phyloP scores from a whole-genome alignment of 352 stramenopile genomes.

The Phytophthora foliorum region DNA sequence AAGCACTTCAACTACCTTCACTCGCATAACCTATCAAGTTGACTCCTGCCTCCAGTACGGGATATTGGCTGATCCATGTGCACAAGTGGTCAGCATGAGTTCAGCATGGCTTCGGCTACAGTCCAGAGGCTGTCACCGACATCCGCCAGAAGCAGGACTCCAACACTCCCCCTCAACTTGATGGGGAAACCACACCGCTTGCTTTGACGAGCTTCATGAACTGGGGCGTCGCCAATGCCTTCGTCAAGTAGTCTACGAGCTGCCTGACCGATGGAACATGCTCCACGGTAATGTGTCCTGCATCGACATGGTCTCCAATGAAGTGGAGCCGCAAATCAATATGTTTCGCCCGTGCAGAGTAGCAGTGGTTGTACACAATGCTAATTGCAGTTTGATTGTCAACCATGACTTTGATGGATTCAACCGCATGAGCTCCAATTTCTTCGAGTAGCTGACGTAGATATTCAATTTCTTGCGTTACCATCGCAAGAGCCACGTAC shows the following conservation, averaged over 20 bases:
- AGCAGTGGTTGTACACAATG: not conserved
- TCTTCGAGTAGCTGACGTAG: constrained; percentile 19
- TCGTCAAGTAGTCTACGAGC: constrained; percentile 8
- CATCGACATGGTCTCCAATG: constrained; percentile 6
- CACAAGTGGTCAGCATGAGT: no score
- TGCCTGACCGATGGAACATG: not conserved
- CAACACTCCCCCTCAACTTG: constrained; percentile 1
- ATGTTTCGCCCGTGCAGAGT: constrained; percentile 2
- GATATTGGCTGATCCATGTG: no score
- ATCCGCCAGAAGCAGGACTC: no score
- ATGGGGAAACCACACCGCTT: not conserved
- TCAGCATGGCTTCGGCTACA: no score
- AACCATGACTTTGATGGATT: not conserved
- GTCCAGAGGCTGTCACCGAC: no score
- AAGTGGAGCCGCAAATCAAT: constrained; percentile 3
- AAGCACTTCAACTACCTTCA: no score
- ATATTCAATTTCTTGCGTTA: constrained; percentile 31
- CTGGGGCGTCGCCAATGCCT: not conserved
- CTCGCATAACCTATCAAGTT: no score
- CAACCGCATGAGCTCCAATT: not conserved
- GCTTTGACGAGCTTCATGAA: constrained; percentile 3
- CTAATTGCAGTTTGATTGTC: constrained; percentile 10
- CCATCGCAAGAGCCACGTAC: constrained; percentile 28
- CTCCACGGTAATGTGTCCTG: not conserved
- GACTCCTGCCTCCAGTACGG: no score